phyloP scores from a whole-genome alignment of 371 early-diverging fungal species.

The Circinella umbellata region DNA sequence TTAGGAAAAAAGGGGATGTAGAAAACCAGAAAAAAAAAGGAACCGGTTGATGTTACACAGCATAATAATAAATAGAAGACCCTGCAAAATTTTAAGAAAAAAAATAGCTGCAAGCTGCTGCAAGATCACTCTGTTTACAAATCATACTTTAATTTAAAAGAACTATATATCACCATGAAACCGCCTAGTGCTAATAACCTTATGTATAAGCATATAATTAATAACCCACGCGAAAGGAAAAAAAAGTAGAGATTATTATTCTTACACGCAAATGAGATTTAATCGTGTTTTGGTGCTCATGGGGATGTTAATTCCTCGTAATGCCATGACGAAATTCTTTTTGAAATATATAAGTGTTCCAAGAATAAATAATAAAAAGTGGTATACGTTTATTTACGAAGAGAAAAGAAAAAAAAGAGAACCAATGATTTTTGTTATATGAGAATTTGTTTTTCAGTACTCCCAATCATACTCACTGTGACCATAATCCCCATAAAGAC shows the following conservation, averaged over 20 bases:
- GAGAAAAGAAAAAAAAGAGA: neutral
- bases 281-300: neutral
- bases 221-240: neutral
- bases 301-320: neutral
- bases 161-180: conserved; percentile 14
- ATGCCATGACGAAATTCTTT: neutral
- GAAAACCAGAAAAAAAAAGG: too few species aligned
- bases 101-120: neutral
- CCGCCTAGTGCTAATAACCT: conserved; percentile 21
- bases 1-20: too few species aligned
- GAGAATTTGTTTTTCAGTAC: too few species aligned
- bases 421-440: neutral
- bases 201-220: too few species aligned
- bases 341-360: too few species aligned
- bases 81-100: neutral
- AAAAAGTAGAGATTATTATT: neutral
- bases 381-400: too few species aligned
- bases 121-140: neutral
- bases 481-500: too few species aligned
- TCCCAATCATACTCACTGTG: too few species aligned
- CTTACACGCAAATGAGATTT: conserved; percentile 1
- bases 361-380: too few species aligned
- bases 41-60: conserved; percentile 2
- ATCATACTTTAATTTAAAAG: neutral
- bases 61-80: neutral